Evolutionary conservation across 768 basidiomycete genomes (phyloP).

Genomic region (Asterophora parasitica): DNA sequence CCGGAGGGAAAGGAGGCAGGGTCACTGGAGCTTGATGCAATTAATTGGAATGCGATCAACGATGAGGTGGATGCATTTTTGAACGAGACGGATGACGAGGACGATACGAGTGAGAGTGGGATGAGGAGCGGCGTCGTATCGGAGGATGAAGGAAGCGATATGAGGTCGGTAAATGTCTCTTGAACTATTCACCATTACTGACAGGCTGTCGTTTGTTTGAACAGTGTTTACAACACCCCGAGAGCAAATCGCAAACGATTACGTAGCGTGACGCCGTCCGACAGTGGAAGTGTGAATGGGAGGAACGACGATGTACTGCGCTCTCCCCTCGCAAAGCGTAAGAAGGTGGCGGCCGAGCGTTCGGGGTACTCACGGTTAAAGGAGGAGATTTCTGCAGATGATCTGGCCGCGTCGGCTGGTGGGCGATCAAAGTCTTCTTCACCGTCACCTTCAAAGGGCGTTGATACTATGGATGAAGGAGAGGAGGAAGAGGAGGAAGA

Average conservation of each 20-base stretch:
- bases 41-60: conserved; percentile 81
- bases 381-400: conserved; percentile 56
- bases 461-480: conserved; percentile 33
- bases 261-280: conserved; percentile 69
- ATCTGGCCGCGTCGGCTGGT: conserved; percentile 26
- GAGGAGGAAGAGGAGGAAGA: conserved; percentile 44
- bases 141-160: conserved; percentile 51
- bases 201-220: conserved; percentile 9
- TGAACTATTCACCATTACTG: background rate
- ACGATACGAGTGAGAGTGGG: conserved; percentile 39
- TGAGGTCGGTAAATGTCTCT: conserved; percentile 19
- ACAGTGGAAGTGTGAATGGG: conserved; percentile 36
- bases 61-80: conserved; percentile 85
- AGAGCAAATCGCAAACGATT: conserved; percentile 60
- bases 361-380: conserved; percentile 65
- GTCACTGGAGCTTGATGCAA: conserved; percentile 50
- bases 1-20: conserved; percentile 28
- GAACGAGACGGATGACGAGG: conserved; percentile 72
- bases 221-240: conserved; percentile 37
- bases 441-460: conserved; percentile 12
- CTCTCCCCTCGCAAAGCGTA: conserved; percentile 77
- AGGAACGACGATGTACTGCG: conserved; percentile 42
- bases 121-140: conserved; percentile 39
- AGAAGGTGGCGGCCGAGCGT: conserved; percentile 65
- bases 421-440: conserved; percentile 12